phyloP scores from a whole-genome alignment of 192 early-diverging fungal genomes.

The Geranomyces michiganensis region DNA sequence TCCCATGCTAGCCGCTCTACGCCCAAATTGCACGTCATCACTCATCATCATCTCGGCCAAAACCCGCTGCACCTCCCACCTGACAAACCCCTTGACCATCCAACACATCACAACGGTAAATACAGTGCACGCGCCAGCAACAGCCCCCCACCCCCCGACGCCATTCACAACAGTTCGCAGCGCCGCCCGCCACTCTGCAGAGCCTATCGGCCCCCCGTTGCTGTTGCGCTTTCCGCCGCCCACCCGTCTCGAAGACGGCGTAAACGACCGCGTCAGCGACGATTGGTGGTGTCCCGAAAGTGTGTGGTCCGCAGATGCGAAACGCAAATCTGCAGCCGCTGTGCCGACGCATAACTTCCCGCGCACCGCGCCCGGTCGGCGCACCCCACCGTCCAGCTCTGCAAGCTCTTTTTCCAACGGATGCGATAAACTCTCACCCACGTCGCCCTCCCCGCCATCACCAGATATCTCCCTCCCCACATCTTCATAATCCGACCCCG shows the following conservation, averaged over 20 bases:
- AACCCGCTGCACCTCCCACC: slow-evolving; percentile 13
- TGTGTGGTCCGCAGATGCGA: not conserved
- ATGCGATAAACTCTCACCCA: not conserved
- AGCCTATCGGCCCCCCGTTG: not conserved
- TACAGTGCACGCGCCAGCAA: not conserved
- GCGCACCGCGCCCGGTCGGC: not conserved
- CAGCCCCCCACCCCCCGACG: not conserved
- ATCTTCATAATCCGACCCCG: not conserved
- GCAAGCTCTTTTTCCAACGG: slow-evolving; percentile 19
- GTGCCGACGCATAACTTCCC: not conserved
- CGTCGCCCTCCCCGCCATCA: too few species aligned
- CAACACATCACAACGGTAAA: not conserved
- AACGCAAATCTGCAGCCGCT: not conserved
- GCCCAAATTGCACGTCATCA: too few species aligned
- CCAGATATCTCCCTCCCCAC: not conserved
- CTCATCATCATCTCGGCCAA: too few species aligned
- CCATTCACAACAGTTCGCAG: not conserved
- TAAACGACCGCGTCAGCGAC: not conserved
- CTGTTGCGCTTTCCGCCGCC: not conserved
- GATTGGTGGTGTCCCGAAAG: not conserved
- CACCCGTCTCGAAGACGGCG: not conserved
- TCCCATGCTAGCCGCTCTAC: too few species aligned
- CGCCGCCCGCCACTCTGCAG: not conserved
- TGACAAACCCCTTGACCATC: not conserved
- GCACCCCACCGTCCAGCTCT: slow-evolving; percentile 1